phyloP scores from a whole-genome alignment of 164 flowering plant genomes.

The Taxillus chinensis region DNA sequence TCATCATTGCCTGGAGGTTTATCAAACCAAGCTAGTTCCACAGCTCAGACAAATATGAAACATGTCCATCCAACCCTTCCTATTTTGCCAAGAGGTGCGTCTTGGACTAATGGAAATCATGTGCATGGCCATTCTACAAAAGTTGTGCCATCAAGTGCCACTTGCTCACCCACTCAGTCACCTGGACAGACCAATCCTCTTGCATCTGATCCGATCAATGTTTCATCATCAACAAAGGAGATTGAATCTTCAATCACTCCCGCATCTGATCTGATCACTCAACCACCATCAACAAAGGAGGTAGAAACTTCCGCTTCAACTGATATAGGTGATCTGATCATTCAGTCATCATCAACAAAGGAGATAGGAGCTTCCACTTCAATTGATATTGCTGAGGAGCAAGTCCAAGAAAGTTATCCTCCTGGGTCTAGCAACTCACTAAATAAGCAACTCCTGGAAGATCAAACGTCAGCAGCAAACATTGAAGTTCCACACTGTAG shows the following conservation, averaged over 20 bases:
- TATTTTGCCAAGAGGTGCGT: slow-evolving; percentile 13
- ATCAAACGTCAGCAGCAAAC: slow-evolving; percentile 6
- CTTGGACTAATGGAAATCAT: background rate
- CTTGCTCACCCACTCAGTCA: slow-evolving; percentile 9
- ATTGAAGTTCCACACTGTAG: slow-evolving; percentile 10
- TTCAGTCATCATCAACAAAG: background rate
- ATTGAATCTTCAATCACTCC: background rate
- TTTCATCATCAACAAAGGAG: slow-evolving; percentile 11
- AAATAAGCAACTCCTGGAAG: slow-evolving; percentile 7
- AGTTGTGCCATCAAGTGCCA: slow-evolving; percentile 10
- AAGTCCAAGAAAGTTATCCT: slow-evolving; percentile 8
- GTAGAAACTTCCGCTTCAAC: slow-evolving; percentile 4
- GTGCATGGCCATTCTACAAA: slow-evolving; percentile 8
- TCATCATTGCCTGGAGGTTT: slow-evolving; percentile 22
- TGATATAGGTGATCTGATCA: background rate
- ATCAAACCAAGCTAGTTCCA: slow-evolving; percentile 18
- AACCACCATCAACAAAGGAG: slow-evolving; percentile 5
- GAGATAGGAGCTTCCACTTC: slow-evolving; percentile 10
- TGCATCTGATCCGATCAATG: background rate
- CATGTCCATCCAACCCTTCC: slow-evolving; percentile 29
- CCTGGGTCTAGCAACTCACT: slow-evolving; percentile 1
- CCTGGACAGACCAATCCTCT: slow-evolving; percentile 13
- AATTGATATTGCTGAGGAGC: background rate
- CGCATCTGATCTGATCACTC: no score
- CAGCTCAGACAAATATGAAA: slow-evolving; percentile 33